These are phyloP conservation scores for Geotrichum aggregatum DNA, from an alignment of 1,139 yeast genomes.

Conservation along the genomic window DNA sequence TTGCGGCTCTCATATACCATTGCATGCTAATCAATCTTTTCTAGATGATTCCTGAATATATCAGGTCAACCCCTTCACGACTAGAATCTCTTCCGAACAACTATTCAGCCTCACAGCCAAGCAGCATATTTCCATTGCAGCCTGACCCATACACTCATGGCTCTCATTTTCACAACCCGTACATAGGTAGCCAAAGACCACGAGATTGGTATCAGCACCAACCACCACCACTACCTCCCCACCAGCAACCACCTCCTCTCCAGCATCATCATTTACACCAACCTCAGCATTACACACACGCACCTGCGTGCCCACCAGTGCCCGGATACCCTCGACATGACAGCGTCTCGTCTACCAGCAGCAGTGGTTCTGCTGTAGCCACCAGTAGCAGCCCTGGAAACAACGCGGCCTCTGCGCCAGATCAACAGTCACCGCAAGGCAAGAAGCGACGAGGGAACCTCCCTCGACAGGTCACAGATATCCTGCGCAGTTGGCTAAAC, in stretches of 20 bases:
- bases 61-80: not conserved
- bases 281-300: not conserved
- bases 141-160: slow-evolving; percentile 2
- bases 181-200: not conserved
- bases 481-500: slow-evolving; percentile 76
- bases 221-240: not conserved
- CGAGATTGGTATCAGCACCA: not conserved
- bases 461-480: slow-evolving; percentile 83
- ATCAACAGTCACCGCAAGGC: not conserved
- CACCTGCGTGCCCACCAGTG: not conserved
- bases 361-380: not conserved
- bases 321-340: not conserved
- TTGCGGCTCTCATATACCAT: not conserved
- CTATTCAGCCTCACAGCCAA: not conserved
- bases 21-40: not conserved
- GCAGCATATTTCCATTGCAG: slow-evolving; percentile 1
- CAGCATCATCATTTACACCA: not conserved
- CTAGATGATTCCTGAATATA: slow-evolving; percentile 9
- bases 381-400: not conserved
- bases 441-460: slow-evolving; percentile 62
- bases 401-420: not conserved
- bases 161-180: not conserved
- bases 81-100: not conserved
- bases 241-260: not conserved
- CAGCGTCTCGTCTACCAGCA: not conserved